Conservation (phyloP, 139 green algal genomes). For the Astrephomene gubernaculifera region DNA sequence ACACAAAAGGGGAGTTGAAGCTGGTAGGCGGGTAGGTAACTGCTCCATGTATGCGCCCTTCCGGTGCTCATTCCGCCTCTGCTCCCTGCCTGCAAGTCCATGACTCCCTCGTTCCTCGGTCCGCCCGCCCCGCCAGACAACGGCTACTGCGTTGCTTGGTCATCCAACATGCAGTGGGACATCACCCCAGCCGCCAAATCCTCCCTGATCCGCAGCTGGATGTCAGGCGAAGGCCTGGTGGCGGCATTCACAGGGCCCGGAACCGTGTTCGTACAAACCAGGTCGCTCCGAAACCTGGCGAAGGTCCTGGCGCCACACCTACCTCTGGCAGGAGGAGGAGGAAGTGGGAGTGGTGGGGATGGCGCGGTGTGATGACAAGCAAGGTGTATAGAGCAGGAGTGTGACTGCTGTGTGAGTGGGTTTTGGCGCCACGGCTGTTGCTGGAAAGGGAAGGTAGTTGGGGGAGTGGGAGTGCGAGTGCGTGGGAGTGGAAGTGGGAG, state of each 20-base stretch:
- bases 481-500: no score
- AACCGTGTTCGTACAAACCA: conserved; percentile 59
- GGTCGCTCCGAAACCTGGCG: conserved; percentile 39
- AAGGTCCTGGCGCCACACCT: conserved; percentile 45
- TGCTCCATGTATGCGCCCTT: no score
- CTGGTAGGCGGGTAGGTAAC: no score
- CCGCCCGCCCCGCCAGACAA: conserved; percentile 33
- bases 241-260: conserved; percentile 47
- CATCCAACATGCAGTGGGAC: conserved; percentile 41
- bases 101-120: not conserved
- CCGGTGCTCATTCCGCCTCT: no score
- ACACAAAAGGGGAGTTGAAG: no score
- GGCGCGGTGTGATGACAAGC: no score
- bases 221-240: conserved; percentile 53
- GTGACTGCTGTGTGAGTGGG: no score
- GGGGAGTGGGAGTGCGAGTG: no score
- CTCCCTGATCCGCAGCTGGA: conserved; percentile 11
- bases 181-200: conserved; percentile 44
- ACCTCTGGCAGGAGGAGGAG: conserved; percentile 12
- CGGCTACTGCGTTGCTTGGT: conserved; percentile 60
- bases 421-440: no score
- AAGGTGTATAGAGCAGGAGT: no score
- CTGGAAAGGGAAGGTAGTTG: no score
- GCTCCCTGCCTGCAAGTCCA: no score
- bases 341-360: conserved; percentile 13